Base-by-base conservation (phyloP, 148 eudicot genomes). In the Rhododendron henanense region DNA sequence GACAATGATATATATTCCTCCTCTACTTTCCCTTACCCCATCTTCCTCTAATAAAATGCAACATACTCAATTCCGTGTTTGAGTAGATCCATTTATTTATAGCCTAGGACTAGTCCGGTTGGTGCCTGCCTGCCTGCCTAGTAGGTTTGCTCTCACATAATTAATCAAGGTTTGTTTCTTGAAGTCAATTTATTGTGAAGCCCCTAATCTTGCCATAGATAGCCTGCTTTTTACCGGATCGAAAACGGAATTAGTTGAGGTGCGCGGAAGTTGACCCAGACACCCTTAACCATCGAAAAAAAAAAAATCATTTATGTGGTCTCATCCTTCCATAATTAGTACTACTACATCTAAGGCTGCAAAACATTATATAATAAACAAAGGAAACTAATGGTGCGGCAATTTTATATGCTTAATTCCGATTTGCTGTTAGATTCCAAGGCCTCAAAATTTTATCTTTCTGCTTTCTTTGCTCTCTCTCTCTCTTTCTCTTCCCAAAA, bases 81-180 rank as follows among this genome's bases (percentile, higher is more conserved):
- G 91, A 85, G 88, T 87, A 83, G 76, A 59, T 75, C 82, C 89
- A 87, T 89, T 41, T 85, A 87, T 65, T 59, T 6, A 55, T 9
- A 3, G 3, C 55, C 13, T 10, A 15, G 4, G 3, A 16, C 16
- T 13, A 13, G 1, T 51, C 1, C 3, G 61, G 61, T 55, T 18
- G 61, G 57, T 15, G 7, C 8, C 10, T 0, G 6, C 31, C 31
- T 31, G 31, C 31, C 31, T 31, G 31, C 31, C 31, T 31, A 31
- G 4, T 55, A 4, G 5, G 0, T 55, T 18, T 55, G 61, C 21
- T 5, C 6, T 1, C 5, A 55, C 21, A 55, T 6, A 55, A 16
- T 55, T 15, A 13, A 13, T 18, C 4, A 55, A 1, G 1, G 0
- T 55, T 55, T 55, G 61, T 3, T 55, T 55, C 1, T 18, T 4